phyloP scores from a whole-genome alignment of 371 early-diverging fungal genomes.

The Circinella umbellata region DNA sequence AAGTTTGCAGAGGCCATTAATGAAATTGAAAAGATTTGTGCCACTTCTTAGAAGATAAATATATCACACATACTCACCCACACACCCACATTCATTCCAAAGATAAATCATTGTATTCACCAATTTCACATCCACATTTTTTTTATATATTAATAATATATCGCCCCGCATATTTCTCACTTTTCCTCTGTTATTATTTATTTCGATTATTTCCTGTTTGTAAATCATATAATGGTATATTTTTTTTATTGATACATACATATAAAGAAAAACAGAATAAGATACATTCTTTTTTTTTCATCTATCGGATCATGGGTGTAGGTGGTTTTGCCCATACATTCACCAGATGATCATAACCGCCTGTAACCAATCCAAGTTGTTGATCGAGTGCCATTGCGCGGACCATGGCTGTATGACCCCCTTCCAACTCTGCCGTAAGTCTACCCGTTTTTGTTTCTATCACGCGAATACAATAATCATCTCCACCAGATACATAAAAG shows the following conservation, averaged over 20 bases:
- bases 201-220: too few species aligned
- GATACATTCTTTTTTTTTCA: neutral
- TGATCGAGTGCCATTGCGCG: constrained; percentile 34
- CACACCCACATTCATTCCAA: neutral
- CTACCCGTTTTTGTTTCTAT: constrained; percentile 66
- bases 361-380: constrained; percentile 35
- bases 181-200: too few species aligned
- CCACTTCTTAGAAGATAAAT: constrained; percentile 3
- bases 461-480: constrained; percentile 64
- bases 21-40: constrained; percentile 47
- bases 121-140: too few species aligned
- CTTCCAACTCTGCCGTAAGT: constrained; percentile 51
- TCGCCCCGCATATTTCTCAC: neutral
- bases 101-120: neutral
- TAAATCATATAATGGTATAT: too few species aligned
- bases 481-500: constrained; percentile 69
- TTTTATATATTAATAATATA: neutral
- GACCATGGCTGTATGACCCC: constrained; percentile 40
- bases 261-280: neutral
- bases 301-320: constrained; percentile 17
- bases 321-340: constrained; percentile 35
- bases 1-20: constrained; percentile 64
- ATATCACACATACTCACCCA: too few species aligned
- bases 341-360: constrained; percentile 44
- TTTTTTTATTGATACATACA: neutral